These are phyloP conservation scores for Malus orientalis DNA, from an alignment of 306 rosid species.

Conservation along the genomic window DNA sequence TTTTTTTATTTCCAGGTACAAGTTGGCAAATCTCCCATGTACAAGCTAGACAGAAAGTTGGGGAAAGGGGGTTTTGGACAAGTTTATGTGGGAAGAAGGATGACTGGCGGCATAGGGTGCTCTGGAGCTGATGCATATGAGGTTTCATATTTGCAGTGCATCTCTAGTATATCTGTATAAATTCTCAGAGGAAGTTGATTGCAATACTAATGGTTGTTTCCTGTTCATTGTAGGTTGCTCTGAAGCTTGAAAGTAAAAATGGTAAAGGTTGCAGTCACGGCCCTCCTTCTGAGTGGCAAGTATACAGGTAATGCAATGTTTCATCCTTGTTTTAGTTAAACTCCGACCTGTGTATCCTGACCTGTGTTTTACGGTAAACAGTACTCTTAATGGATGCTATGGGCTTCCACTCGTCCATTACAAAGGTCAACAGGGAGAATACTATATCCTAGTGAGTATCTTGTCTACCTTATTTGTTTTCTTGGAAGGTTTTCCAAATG, in stretches of 20 bases:
- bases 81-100: conserved; percentile 31
- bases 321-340: background rate
- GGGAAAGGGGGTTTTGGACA: conserved; percentile 37
- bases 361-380: conserved; percentile 6
- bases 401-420: conserved; percentile 34
- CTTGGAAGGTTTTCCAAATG: background rate
- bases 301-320: conserved; percentile 22
- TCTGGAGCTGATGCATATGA: conserved; percentile 26
- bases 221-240: conserved; percentile 25
- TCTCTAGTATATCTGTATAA: background rate
- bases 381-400: conserved; percentile 31
- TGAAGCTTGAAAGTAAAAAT: conserved; percentile 30
- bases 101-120: conserved; percentile 17
- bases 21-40: conserved; percentile 26
- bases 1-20: conserved; percentile 15
- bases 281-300: conserved; percentile 39
- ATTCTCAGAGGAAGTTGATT: background rate
- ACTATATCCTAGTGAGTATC: conserved; percentile 30
- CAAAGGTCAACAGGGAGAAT: conserved; percentile 35
- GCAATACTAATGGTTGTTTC: background rate
- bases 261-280: conserved; percentile 33
- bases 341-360: conserved; percentile 3
- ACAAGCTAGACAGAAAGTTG: conserved; percentile 29
- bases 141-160: conserved; percentile 13
- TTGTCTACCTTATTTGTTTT: background rate